phyloP scores from a whole-genome alignment of 2,329 filamentous ascomycete genomes.

The Alternaria novae-zelandiae region DNA sequence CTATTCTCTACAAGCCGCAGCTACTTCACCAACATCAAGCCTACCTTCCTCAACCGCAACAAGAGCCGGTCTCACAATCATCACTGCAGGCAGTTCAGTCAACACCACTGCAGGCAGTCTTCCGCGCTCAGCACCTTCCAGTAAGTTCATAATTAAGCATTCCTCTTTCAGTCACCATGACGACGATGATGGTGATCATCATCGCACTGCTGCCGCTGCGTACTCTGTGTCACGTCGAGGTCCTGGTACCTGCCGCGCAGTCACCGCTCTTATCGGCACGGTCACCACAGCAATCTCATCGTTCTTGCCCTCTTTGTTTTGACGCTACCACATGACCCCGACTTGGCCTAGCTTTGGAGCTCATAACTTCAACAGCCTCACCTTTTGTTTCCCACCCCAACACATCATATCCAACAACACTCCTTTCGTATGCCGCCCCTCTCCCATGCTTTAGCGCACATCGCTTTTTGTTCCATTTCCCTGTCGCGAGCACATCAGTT shows the following conservation, averaged over 20 bases:
- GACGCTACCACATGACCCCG: not conserved
- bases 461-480: not conserved
- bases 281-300: slow-evolving; percentile 20
- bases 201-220: not conserved
- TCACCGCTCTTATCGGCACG: slow-evolving; percentile 8
- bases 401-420: slow-evolving; percentile 5
- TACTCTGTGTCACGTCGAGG: slow-evolving; percentile 10
- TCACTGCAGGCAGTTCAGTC: slow-evolving; percentile 23
- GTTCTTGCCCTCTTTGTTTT: slow-evolving; percentile 15
- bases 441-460: not conserved
- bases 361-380: slow-evolving; percentile 4
- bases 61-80: slow-evolving; percentile 20
- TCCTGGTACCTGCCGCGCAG: slow-evolving; percentile 2
- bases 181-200: not conserved
- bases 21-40: not conserved
- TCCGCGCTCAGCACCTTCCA: slow-evolving; percentile 18
- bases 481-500: slow-evolving; percentile 11
- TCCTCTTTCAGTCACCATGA: not conserved
- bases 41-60: slow-evolving; percentile 4
- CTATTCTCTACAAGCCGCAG: not conserved
- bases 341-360: slow-evolving; percentile 5
- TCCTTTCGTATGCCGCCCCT: not conserved
- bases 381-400: slow-evolving; percentile 5
- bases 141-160: slow-evolving; percentile 12
- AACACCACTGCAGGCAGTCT: slow-evolving; percentile 23